These are phyloP conservation scores for Pulicaria dysenterica DNA, from an alignment of 129 eudicot species.

Conservation along the genomic window DNA sequence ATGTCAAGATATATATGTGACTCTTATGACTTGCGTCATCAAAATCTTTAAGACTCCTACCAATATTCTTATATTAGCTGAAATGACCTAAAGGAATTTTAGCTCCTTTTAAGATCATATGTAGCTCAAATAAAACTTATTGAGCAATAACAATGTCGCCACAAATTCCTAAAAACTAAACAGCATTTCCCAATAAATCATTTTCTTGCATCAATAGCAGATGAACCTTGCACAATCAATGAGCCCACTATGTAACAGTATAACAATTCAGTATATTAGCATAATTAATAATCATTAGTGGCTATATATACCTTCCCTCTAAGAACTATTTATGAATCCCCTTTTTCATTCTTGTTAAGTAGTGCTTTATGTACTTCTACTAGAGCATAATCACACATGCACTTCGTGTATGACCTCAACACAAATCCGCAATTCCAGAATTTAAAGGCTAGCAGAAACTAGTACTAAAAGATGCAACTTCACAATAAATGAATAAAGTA, in stretches of 20 bases:
- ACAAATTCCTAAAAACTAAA: slow-evolving; percentile 10
- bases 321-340: background rate
- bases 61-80: background rate
- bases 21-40: background rate
- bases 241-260: background rate
- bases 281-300: background rate
- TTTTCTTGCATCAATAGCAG: slow-evolving; percentile 6
- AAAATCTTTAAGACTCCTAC: slow-evolving; percentile 5
- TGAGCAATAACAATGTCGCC: background rate
- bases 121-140: background rate
- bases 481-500: background rate
- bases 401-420: too few species aligned
- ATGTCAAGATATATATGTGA: background rate
- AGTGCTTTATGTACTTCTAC: background rate
- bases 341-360: background rate
- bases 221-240: slow-evolving; percentile 16
- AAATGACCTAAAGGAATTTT: background rate
- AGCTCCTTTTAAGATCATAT: background rate
- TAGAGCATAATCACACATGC: background rate
- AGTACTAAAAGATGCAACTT: background rate
- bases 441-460: background rate
- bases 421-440: background rate
- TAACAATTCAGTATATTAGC: background rate
- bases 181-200: background rate
- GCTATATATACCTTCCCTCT: slow-evolving; percentile 11